Conservation (phyloP, 306 rosid species). For the Sphenostylis stenocarpa region DNA sequence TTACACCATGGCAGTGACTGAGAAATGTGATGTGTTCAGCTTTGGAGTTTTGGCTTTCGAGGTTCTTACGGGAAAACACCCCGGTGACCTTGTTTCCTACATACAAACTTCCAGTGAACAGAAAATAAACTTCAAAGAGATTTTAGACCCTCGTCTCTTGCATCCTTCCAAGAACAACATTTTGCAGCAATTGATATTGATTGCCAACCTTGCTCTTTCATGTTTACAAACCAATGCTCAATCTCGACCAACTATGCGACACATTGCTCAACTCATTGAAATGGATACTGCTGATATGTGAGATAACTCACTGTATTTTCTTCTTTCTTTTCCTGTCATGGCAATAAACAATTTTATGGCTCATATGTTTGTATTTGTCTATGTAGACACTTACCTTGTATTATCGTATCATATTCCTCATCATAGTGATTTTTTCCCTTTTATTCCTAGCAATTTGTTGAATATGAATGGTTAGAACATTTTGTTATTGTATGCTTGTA, state of each 20-base stretch:
- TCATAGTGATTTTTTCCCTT: not conserved
- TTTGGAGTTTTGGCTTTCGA: conserved; percentile 42
- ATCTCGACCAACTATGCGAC: conserved; percentile 41
- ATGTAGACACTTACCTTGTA: not conserved
- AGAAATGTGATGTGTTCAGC: conserved; percentile 46
- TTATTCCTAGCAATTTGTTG: not conserved
- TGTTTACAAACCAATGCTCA: conserved; percentile 31
- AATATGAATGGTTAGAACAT: not conserved
- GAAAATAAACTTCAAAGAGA: conserved; percentile 23
- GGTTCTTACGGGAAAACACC: conserved; percentile 38
- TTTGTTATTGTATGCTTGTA: not conserved
- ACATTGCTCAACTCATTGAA: conserved; percentile 24
- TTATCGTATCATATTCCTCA: not conserved
- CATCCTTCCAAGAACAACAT: not conserved
- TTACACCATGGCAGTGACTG: conserved; percentile 36
- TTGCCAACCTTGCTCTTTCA: conserved; percentile 23
- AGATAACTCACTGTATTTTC: not conserved
- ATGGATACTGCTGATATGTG: conserved; percentile 1
- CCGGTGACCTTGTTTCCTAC: conserved; percentile 42
- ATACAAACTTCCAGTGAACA: conserved; percentile 14
- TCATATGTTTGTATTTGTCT: not conserved
- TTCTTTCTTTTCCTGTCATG: not conserved
- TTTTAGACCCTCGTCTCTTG: conserved; percentile 31
- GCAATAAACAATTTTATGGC: not conserved
- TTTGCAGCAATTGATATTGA: conserved; percentile 22